These are phyloP conservation scores for Picea abies DNA, from an alignment of 83 land plant species.

Conservation along the genomic window DNA sequence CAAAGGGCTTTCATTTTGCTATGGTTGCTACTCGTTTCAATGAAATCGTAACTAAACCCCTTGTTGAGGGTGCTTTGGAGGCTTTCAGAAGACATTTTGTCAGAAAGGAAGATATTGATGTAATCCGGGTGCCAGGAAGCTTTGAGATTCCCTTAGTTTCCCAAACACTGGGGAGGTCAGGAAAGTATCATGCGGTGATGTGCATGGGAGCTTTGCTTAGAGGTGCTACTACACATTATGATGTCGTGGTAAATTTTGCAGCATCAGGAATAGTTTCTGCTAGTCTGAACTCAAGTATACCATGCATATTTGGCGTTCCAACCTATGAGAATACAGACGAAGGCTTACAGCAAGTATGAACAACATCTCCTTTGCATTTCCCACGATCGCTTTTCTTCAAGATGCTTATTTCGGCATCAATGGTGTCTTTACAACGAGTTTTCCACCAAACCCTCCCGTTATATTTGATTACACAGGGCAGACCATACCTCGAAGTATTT, in stretches of 20 bases:
- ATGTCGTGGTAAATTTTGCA: slow-evolving; percentile 75
- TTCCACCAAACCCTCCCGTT: slow-evolving; percentile 16
- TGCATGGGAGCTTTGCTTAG: slow-evolving; percentile 95
- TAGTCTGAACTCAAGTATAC: background rate
- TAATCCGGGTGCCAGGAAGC: slow-evolving; percentile 90
- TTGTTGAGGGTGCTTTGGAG: slow-evolving; percentile 19
- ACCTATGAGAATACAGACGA: background rate
- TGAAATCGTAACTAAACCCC: no score
- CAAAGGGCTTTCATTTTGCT: no score
- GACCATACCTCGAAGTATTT: background rate
- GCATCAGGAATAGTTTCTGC: no score
- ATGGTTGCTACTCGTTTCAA: no score
- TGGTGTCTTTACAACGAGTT: slow-evolving; percentile 18
- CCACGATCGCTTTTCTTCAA: slow-evolving; percentile 16
- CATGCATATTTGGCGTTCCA: no score
- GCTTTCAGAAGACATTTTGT: slow-evolving; percentile 62
- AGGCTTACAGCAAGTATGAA: slow-evolving; percentile 20
- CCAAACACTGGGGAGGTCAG: slow-evolving; percentile 66
- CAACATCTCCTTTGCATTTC: slow-evolving; percentile 22
- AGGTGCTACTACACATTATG: slow-evolving; percentile 97
- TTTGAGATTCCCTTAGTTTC: slow-evolving; percentile 92
- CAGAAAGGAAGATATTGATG: slow-evolving; percentile 66
- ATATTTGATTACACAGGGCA: slow-evolving; percentile 17
- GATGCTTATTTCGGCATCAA: background rate
- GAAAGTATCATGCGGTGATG: slow-evolving; percentile 70